Base-by-base conservation (phyloP, 345 rosid species). In the Salix udensis region DNA sequence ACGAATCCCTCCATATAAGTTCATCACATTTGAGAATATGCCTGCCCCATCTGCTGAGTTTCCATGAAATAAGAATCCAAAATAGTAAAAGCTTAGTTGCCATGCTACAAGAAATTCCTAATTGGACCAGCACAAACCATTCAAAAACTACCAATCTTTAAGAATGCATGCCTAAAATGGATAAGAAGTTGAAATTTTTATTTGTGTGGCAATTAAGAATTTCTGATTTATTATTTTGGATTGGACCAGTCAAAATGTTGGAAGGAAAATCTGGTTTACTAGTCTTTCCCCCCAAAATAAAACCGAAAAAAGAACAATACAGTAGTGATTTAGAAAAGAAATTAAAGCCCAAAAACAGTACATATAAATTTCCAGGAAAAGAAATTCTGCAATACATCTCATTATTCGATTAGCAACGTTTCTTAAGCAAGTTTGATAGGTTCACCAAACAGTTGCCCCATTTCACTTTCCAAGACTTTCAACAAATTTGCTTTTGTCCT, bases 371-470 rank as follows among this genome's bases (percentile, higher is more conserved):
- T 67, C 5, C 69, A 4, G 8, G 12, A 67, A 37, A 16, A 34
- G 23, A 67, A 67, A 67, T 21, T 18, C 70, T 7, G 72, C 31
- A 31, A 18, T 31, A 21, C 31, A 65, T 65, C 9, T 19, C 2
- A 48, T 40, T 31, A 66, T 14, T 31, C 69, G 30, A 69, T 40
- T 40, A 40, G 44, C 50, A 46, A 12, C 50, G 50, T 46, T 46
- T 46, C 50, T 79, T 76, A 89, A 5, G 91, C 84, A 74, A 93
- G 94, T 70, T 82, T 75, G 74, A 95, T 84, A 26, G 90, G 93
- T 78, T 88, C 88, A 67, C 96, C 90, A 46, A 97, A 93, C 23
- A 90, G 84, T 70, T 83, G 84, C 86, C 86, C 82, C 73, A 95
- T 79, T 80, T 95, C 98, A 46, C 78, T 87, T 84, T 93, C 97